Base-by-base conservation (phyloP, 768 basidiomycete genomes). In the Calocera cornea region DNA sequence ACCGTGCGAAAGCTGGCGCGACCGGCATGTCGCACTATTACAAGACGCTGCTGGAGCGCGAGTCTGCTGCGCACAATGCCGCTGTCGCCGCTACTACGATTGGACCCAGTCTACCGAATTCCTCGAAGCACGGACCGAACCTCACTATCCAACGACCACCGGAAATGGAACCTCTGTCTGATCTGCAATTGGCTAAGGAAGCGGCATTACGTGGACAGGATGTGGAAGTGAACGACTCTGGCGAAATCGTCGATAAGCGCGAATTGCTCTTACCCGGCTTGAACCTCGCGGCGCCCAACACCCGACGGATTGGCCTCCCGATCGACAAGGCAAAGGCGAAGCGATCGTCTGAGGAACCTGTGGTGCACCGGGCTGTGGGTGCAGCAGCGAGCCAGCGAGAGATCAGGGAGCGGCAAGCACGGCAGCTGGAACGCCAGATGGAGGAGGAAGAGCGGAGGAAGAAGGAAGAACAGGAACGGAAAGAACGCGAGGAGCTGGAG, bases 191-290 rank as follows among this genome's bases (percentile, higher is more conserved):
- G 31, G 92, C 89, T 27, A 83, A 76, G 49, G 72, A 83, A 49
- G 92, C 92, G 17, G 80, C 81, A 71, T 84, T 82, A 68, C 82
- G 88, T 73, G 95, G 94, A 27, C 89, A 89, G 75, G 82, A 86
- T 12, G 87, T 99, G 36, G 95, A 97, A 76, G 79, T 97, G 36
- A 98, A 98, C 76, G 95, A 98, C 76, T 95, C 97, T 72, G 95
- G 94, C 72, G 91, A 95, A 75, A 94, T 98, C 54, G 88, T 99
- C 63, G 97, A 99, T 79, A 94, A 95, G 74, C 87, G 95, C 67
- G 91, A 95, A 65, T 80, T 99, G 8, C 80, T 98, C 50, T 85
- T 88, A 24, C 95, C 95, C 2, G 97, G 97, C 1, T 79, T 99
- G 67, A 99, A 99, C 75, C 82, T 98, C 50, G 86, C 90, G 36